These are phyloP conservation scores for Beta corolliflora DNA, from an alignment of 179 eudicot genomes.

Conservation along the genomic window DNA sequence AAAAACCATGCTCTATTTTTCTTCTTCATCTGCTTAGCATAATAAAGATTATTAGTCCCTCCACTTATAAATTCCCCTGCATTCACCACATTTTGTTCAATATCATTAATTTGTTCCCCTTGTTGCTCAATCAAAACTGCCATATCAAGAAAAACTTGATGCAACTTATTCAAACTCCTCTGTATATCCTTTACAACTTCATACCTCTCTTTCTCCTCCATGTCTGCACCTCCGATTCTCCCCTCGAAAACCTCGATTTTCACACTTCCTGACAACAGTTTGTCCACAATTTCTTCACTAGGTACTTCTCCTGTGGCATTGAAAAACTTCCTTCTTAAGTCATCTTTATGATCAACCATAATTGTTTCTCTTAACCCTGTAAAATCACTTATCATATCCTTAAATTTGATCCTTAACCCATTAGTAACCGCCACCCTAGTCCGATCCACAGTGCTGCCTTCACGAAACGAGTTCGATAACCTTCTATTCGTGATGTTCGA, in stretches of 20 bases:
- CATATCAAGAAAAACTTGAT: constrained; percentile 79
- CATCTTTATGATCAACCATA: constrained; percentile 51
- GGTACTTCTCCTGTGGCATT: constrained; percentile 53
- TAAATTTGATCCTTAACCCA: constrained; percentile 53
- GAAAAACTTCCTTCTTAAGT: constrained; percentile 49
- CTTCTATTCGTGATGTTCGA: constrained; percentile 41
- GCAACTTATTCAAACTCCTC: constrained; percentile 60
- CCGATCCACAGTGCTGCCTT: constrained; percentile 54
- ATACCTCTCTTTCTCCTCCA: constrained; percentile 56
- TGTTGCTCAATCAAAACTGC: constrained; percentile 69
- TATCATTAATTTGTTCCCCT: constrained; percentile 60
- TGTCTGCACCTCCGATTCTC: constrained; percentile 26
- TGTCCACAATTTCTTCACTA: constrained; percentile 52
- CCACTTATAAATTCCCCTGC: constrained; percentile 58
- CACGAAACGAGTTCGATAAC: constrained; percentile 29
- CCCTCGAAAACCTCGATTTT: constrained; percentile 42
- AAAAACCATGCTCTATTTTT: constrained; percentile 39
- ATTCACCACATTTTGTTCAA: constrained; percentile 61
- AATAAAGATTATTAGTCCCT: constrained; percentile 57
- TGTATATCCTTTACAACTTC: constrained; percentile 60
- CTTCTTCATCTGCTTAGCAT: constrained; percentile 70
- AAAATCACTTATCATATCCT: constrained; percentile 55
- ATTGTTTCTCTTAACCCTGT: constrained; percentile 54
- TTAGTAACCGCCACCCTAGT: constrained; percentile 54
- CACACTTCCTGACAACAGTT: constrained; percentile 41